Evolutionary conservation across 2,329 filamentous ascomycete genomes (phyloP).

Genomic region (Aureobasidium lini): DNA sequence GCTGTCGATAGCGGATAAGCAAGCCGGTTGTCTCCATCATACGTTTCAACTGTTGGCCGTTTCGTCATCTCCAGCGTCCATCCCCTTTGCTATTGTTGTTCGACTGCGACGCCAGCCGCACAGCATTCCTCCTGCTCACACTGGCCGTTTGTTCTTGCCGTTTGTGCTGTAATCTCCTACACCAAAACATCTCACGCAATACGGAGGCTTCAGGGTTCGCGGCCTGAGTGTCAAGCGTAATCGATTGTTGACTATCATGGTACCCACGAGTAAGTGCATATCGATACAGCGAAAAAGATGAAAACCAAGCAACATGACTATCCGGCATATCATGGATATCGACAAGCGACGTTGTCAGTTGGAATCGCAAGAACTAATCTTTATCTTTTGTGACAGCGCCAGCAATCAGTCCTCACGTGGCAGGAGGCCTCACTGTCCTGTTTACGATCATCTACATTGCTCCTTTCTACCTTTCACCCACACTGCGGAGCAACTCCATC

Average conservation of each 20-base stretch:
- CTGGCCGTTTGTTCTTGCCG: background rate
- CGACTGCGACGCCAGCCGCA: background rate
- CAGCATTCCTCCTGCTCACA: constrained; percentile 1
- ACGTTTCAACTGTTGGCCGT: constrained; percentile 13
- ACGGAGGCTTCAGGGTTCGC: background rate
- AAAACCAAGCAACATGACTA: background rate
- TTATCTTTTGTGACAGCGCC: background rate
- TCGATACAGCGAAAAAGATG: background rate
- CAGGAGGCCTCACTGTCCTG: constrained; percentile 37
- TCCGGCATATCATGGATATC: background rate
- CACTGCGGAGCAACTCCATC: constrained; percentile 69
- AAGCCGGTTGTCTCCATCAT: background rate
- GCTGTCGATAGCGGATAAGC: constrained; percentile 9
- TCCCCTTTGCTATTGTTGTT: constrained; percentile 11
- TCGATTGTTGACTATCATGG: background rate
- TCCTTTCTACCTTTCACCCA: constrained; percentile 77
- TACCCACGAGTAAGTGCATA: constrained; percentile 8
- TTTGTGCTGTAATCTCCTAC: constrained; percentile 7
- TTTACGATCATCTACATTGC: constrained; percentile 88
- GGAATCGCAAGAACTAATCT: background rate
- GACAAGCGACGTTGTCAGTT: constrained; percentile 6
- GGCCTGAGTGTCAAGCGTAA: background rate
- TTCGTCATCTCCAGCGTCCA: constrained; percentile 12
- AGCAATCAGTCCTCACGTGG: background rate
- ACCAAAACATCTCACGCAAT: constrained; percentile 8